phyloP scores from a whole-genome alignment of 2,329 filamentous ascomycete species.

The Didymella segeticola region DNA sequence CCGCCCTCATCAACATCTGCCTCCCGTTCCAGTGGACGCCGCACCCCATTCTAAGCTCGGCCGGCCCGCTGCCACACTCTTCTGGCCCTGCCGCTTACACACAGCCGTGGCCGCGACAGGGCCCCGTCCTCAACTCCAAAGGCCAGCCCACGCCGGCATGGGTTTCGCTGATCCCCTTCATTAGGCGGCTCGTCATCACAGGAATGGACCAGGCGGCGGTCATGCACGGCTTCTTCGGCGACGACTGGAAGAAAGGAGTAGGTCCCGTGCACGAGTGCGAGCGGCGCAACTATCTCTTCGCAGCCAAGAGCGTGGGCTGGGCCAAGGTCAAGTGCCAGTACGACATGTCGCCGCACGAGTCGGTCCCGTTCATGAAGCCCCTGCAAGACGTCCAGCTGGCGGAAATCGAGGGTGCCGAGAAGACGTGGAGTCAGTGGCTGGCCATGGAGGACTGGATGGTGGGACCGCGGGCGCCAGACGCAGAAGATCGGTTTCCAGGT shows the following conservation, averaged over 20 bases:
- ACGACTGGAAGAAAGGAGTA: conserved; percentile 83
- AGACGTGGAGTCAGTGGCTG: conserved; percentile 91
- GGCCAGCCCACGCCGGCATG: conserved; percentile 50
- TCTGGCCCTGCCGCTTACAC: conserved; percentile 45
- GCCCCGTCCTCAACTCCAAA: conserved; percentile 48
- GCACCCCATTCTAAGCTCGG: conserved; percentile 55
- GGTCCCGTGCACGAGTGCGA: conserved; percentile 87
- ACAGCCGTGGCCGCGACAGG: conserved; percentile 51
- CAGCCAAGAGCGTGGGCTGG: conserved; percentile 92
- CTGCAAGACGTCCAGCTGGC: conserved; percentile 76
- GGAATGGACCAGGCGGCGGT: conserved; percentile 87
- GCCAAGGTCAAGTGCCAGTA: conserved; percentile 87
- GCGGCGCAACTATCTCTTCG: conserved; percentile 91
- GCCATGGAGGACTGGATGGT: conserved; percentile 99
- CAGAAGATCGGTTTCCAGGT: conserved; percentile 36
- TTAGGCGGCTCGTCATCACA: conserved; percentile 87
- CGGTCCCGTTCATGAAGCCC: conserved; percentile 84
- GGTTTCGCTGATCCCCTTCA: conserved; percentile 83
- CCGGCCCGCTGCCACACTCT: conserved; percentile 39
- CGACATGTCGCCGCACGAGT: conserved; percentile 83
- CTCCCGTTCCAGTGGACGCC: conserved; percentile 79
- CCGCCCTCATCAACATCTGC: conserved; percentile 89
- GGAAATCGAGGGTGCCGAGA: conserved; percentile 84
- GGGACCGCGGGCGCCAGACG: conserved; percentile 73
- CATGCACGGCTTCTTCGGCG: conserved; percentile 96